Percentiles rank a stretch among this genome's conserved stretches.
These are phyloP conservation scores for Salvia sclarea DNA, from an alignment of 305 asterid genomes.

Conservation along the genomic window DNA sequence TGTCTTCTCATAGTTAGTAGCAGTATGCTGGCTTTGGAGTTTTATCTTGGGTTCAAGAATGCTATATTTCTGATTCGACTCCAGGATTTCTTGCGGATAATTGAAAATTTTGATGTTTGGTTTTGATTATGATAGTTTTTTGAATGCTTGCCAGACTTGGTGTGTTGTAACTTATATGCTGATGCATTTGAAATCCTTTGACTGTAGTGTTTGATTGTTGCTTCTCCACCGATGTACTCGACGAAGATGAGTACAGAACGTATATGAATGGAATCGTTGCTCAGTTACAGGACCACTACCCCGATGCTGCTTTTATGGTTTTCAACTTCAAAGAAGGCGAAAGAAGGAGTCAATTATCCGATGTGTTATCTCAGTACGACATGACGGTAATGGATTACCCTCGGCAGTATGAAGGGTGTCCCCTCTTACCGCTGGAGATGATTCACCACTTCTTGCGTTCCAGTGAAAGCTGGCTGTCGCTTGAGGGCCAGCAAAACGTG, in stretches of 20 bases:
- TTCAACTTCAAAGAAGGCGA: conserved; percentile 95
- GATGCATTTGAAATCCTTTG: conserved; percentile 32
- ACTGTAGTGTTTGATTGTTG: conserved; percentile 96
- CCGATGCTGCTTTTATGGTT: conserved; percentile 98
- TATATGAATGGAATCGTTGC: conserved; percentile 94
- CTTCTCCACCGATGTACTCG: conserved; percentile 86
- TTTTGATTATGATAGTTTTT: background rate
- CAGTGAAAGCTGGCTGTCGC: conserved; percentile 98
- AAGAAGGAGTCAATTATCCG: conserved; percentile 90
- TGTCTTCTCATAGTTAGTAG: background rate
- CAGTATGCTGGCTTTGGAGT: background rate
- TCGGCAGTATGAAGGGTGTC: conserved; percentile 91
- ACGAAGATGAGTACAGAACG: conserved; percentile 85
- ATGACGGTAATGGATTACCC: conserved; percentile 99
- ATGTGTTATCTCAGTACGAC: conserved; percentile 83
- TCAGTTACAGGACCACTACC: conserved; percentile 95
- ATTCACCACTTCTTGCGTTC: conserved; percentile 95
- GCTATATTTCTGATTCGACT: background rate
- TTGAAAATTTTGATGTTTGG: background rate
- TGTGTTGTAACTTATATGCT: conserved; percentile 16
- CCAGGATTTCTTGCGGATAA: background rate
- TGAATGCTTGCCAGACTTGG: conserved; percentile 7
- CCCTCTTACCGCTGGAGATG: conserved; percentile 90
- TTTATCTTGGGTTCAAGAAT: conserved; percentile 4
- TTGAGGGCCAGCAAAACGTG: conserved; percentile 96